Evolutionary conservation across 495 filamentous ascomycete species (phyloP), one percentile per base, ranked within the genome.

Genomic region (Penicillium roqueforti): DNA sequence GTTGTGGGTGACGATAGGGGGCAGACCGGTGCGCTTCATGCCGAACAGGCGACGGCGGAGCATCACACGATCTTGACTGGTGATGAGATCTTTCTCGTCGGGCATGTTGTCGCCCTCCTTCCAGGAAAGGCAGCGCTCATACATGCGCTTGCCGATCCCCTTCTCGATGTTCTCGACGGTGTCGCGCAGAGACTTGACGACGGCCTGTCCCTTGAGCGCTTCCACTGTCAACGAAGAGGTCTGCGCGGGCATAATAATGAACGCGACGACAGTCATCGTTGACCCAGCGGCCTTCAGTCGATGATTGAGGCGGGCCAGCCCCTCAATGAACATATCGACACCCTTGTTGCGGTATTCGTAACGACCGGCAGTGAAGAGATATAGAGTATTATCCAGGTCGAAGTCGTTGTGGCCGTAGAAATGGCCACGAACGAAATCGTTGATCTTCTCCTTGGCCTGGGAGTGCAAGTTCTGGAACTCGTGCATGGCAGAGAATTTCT

Each of bases 351-450:
- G 78, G 78, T 91, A 98, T 69, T 98, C 93, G 65, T 98, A 98
- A 42, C 93, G 87, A 44, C 93, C 93, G 19, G 95, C 85, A 11
- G 92, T 98, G 73, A 98, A 98, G 70, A 97, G 86, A 68, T 96
- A 98, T n/a, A 98, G 80, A 14, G 93, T 98, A 66, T 97, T 95
- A 32, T 97, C 90, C 8, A 91, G 84, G 54, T 96, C 88, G 57
- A 96, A 97, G 66, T 98, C 89, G 63, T 96, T 96, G 67, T 97
- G 92, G 6, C 93, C 93, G 62, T 97, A 97, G 75, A 98, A 98
- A 68, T 98, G 93, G 3, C 93, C 93, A 32, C 95, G 90, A 23
- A 97, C 91, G 64, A 98, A 98, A 68, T 97, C 95, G 63, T 95
- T 88, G 66, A 98, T 97, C 76, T 95, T 95, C 73, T 93, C 88